Conservation (phyloP, 2,329 filamentous ascomycete species). For the Ceratocystis cubensis region DNA sequence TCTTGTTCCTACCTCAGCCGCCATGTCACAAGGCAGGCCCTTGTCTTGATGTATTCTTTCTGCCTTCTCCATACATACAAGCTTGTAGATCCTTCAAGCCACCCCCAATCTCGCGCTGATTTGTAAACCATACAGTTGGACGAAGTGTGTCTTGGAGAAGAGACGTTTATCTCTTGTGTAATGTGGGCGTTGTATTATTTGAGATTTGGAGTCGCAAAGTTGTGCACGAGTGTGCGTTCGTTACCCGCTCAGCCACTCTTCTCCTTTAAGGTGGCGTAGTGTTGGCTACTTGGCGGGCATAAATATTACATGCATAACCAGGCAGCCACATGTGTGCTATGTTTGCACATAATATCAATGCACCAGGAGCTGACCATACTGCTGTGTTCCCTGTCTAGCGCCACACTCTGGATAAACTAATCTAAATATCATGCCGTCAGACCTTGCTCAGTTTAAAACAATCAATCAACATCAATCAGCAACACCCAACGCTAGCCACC, state of each 20-base stretch:
- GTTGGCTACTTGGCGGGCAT: too few relatives aligned
- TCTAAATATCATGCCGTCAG: neutral
- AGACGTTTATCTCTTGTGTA: neutral
- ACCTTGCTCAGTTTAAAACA: neutral
- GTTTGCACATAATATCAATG: too few relatives aligned
- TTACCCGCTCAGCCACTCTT: too few relatives aligned
- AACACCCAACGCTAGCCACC: neutral
- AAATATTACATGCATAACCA: too few relatives aligned
- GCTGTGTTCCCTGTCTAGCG: neutral
- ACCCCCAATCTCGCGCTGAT: neutral
- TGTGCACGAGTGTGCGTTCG: too few relatives aligned
- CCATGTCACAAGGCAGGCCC: neutral
- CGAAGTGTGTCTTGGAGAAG: neutral
- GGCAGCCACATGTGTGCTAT: too few relatives aligned
- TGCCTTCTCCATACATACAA: neutral
- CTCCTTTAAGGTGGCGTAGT: too few relatives aligned
- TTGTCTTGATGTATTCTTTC: neutral
- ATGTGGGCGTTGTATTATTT: too few relatives aligned
- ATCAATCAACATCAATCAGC: neutral
- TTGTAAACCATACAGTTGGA: neutral
- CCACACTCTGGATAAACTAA: neutral
- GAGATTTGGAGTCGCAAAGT: too few relatives aligned
- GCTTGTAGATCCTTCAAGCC: slow-evolving; percentile 4
- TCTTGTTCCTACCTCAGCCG: neutral
- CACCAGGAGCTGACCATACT: neutral